Evolutionary conservation across 192 early-diverging fungal species (phyloP), one percentile per base, ranked within the genome.

Genomic region (Podila clonocystis): DNA sequence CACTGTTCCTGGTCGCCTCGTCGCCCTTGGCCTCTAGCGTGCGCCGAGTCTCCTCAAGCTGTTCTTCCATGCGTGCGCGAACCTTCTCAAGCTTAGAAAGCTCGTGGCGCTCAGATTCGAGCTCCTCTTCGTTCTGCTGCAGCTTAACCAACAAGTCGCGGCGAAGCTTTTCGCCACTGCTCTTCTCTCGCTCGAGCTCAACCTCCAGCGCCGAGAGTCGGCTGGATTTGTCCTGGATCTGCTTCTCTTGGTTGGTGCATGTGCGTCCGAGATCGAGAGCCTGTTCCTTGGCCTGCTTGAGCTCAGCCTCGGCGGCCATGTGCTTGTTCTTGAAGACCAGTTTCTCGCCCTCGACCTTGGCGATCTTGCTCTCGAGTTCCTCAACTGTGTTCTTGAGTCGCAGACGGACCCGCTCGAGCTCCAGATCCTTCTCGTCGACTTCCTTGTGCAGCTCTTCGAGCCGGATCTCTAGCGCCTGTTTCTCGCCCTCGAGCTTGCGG

Each of bases 361-460:
- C 77, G 41, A 80, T 80, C 49, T 80, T 80, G 66, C 66, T 64
- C 49, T 80, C 77, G 62, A 80, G 77, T 26, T 80, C 77, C 19
- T 80, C 77, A 48, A 73, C 73, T 6, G 66, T 73, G 62, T 69
- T 80, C 70, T 80, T 80, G 45, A 80, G 71, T n/a, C 77, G 57
- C n/a, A 80, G 50, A 9, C 77, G 77, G 22, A 65, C 67, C 0
- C 77, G 65, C 57, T 80, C 77, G 49, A 83, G 70, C 75, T 94
- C 90, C 62, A 91, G 82, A 68, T 96, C 95, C 13, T 94, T 80
- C 29, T 86, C 85, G 41, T 96, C 94, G 33, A 93, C 84, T 50
- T 88, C 87, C 17, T 89, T 84, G 33, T 85, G 84, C 50, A 89
- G 72, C 60, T 96, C 93, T 36, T 86, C 80, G 36, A 95, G 68